Conservation (phyloP, 2,329 filamentous ascomycete genomes). For the Chaetomium strumarium region DNA sequence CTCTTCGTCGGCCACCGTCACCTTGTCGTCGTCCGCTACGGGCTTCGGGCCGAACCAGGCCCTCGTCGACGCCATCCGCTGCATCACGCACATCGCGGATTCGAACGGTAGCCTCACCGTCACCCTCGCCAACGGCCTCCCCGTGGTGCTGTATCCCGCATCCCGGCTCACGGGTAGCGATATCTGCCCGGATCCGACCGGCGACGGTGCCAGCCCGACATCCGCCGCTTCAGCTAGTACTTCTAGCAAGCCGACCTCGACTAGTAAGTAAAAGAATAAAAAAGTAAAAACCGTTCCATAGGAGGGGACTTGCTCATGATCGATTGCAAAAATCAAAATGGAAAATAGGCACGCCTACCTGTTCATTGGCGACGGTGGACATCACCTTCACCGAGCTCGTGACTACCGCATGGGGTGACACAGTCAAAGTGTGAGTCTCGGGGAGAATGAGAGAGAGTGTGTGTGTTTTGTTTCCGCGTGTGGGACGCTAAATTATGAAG, state of each 20-base stretch:
- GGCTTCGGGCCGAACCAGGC: conserved; percentile 32
- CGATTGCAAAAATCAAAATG: neutral
- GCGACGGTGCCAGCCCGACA: conserved; percentile 2
- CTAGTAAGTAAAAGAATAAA: neutral
- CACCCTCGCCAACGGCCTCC: conserved; percentile 37
- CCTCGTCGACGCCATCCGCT: conserved; percentile 40
- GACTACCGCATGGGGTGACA: conserved; percentile 23
- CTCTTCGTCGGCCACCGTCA: conserved; percentile 28
- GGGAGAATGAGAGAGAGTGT: neutral
- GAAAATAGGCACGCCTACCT: conserved; percentile 6
- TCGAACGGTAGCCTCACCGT: conserved; percentile 39
- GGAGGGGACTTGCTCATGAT: neutral
- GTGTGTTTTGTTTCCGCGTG: neutral
- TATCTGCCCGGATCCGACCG: conserved; percentile 31
- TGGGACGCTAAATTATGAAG: neutral
- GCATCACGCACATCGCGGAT: conserved; percentile 37
- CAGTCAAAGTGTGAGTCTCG: conserved; percentile 25
- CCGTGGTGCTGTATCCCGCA: conserved; percentile 37
- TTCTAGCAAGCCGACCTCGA: neutral
- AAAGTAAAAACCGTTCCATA: too few species aligned
- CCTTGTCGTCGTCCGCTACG: conserved; percentile 32
- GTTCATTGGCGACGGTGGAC: conserved; percentile 18
- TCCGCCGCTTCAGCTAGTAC: neutral
- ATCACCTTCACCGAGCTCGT: conserved; percentile 27
- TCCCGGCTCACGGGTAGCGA: conserved; percentile 31